Evolutionary conservation across 164 flowering plant genomes (phyloP).

Genomic region (Saururus chinensis): DNA sequence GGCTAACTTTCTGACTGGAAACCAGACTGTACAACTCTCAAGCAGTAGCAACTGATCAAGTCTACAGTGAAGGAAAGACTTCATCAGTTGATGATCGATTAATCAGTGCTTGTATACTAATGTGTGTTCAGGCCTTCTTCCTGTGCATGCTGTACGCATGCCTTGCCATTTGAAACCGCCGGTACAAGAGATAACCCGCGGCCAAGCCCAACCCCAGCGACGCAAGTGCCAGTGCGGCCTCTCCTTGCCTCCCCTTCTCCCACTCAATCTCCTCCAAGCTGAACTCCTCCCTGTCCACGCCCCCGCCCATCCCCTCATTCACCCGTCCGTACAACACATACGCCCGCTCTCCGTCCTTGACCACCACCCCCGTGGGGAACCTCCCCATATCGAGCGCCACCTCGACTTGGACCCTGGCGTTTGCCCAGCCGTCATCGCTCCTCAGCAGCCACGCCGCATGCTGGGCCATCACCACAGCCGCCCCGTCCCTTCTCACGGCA

Average conservation of each 20-base stretch:
- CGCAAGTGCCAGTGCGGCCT: slow-evolving; percentile 50
- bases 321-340: slow-evolving; percentile 66
- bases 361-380: slow-evolving; percentile 43
- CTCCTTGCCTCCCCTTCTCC: slow-evolving; percentile 36
- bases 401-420: slow-evolving; percentile 56
- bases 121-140: slow-evolving; percentile 14
- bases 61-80: no score
- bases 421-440: slow-evolving; percentile 62
- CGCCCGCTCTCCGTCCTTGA: slow-evolving; percentile 34
- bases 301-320: slow-evolving; percentile 52
- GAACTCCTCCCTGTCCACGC: slow-evolving; percentile 38
- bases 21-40: no score
- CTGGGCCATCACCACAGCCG: slow-evolving; percentile 45
- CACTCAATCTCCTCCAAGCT: slow-evolving; percentile 51
- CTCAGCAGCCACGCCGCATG: slow-evolving; percentile 46
- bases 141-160: slow-evolving; percentile 49
- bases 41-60: no score
- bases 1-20: no score
- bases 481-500: slow-evolving; percentile 53
- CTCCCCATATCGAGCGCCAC: slow-evolving; percentile 41
- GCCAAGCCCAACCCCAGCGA: slow-evolving; percentile 57
- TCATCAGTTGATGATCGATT: no score
- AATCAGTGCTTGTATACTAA: no score
- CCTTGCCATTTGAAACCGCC: slow-evolving; percentile 82
- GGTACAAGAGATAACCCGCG: slow-evolving; percentile 41